Base-by-base conservation (phyloP, 1,284 basidiomycete species). In the Inonotus obliquus region DNA sequence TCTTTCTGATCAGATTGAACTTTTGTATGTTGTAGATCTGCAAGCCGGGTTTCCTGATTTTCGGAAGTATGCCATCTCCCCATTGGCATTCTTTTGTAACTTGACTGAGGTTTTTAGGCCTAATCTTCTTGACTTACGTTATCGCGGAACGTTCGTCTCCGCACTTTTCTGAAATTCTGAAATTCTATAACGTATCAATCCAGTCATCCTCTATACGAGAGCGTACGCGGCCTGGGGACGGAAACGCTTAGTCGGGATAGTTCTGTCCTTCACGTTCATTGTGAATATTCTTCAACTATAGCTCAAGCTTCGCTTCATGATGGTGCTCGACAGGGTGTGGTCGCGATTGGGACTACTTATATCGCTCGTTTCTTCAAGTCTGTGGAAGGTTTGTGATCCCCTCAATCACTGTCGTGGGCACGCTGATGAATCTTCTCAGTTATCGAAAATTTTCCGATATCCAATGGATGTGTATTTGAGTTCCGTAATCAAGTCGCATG, bases 181-280 rank as follows among this genome's bases (percentile, higher is more conserved):
- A n/a, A 10, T 2, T 10, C 17, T 19, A n/a, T 1, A 47, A 10
- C 45, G 19, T 2, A 19, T 19, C 25, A 23, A 19, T 27, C 7
- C 13, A 57, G 59, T 41, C 14, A 52, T 54, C 29, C 49, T 60
- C 11, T 54, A 54, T 39, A 11, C 25, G 27, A 27, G 59, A 27
- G 52, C 59, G 5, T 60, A 54, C 29, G 59, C 59, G 10, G 19
- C 54, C 17, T 60, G 59, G 59, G 59, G 23, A 19, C 35, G 59
- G 10, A 52, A 37, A 17, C 59, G 59, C 25, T 14, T 5, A 17
- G 25, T 60, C 17, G 35, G 19, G 4, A 41, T 54, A 4, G 17
- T 60, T 41, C 59, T 52, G 17, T 52, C 10, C 25, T 25, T 32
- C n/a, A 27, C 23, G 2, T 39, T 41, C 32, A 14, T 45, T 32